Evolutionary conservation across 805 yeast genomes (phyloP), one percentile per base, ranked within the genome.

Genomic region (Saturnispora saitoi): DNA sequence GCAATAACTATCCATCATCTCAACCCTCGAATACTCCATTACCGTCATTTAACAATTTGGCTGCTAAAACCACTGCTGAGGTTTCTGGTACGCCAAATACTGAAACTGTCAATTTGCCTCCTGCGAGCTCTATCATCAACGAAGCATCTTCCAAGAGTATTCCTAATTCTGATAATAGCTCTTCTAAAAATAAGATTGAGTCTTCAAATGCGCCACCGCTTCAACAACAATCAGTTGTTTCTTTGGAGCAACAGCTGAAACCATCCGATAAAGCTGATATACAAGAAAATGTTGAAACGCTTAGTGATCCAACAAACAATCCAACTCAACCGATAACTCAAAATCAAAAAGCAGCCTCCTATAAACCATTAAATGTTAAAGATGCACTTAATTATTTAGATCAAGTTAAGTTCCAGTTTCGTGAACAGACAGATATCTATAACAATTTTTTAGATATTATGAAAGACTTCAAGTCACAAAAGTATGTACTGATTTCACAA

Each of bases 391-490:
- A 96, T 9, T 93, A 95, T 62, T 76, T 93, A 56, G 99, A 95
- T 63, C 96, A 90, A 67, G 99, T 93, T 46, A 93, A 93, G 67
- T 77, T 83, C 43, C 97, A 90, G 64, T 93, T 93, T 67, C 84
- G 78, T 65, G 77, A 81, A 55, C 95, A 91, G 68, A 95, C 98
- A 0, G 97, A 90, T 59, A 95, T 93, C 39, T 93, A 93, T 72
- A 93, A 93, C 66, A 89, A 86, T 65, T 93, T 95, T 61, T 74
- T 93, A 61, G 99, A 93, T 63, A 91, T 93, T 55, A 93, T 93
- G 99, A 95, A 95, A 70, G 99, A 95, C 63, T 95, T 93, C 71
- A 95, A 95, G 71, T 83, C 95, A 47, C 97, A 91, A 70, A 80
- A 80, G 80, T 75, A 66, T 52, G 79, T 71, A 46, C 54, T 15